Base-by-base conservation (phyloP, 331 rosid species). In the Malus hybrid region DNA sequence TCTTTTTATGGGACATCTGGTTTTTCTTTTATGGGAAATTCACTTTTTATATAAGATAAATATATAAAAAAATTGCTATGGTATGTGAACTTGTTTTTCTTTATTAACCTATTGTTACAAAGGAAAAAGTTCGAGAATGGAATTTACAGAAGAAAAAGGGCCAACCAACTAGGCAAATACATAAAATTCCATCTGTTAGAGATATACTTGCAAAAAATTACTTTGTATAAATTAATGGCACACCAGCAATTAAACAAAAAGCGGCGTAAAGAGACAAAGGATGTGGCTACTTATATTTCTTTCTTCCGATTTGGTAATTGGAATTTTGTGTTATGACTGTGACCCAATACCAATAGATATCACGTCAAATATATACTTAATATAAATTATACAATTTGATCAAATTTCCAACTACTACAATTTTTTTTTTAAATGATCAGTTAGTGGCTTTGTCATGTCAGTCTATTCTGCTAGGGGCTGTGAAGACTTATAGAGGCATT, bases 401-500 rank as follows among this genome's bases (percentile, higher is more conserved):
- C 12, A 39, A 39, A 39, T 39, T 2, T 12, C 46, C 9, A 39
- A 39, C 46, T 39, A 30, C 33, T 30, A 9, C 46, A 36, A 36
- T 2, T 36, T 36, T 36, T 36, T 8, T 36, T 36, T 8, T 9
- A 32, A 32, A 0, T 1, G 11, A 9, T 0, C 4, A 8, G 12
- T 39, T 39, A 0, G 12, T 39, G 12, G 12, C 0, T 39, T 39
- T 0, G 4, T 39, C 11, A 2, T 9, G 44, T 0, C 3, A 39
- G 3, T 39, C 3, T 8, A 36, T 2, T 36, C 1, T 36, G 3
- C 2, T 2, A 0, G 3, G 11, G 3, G 46, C 1, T 39, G 1
- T 0, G 4, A 39, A 39, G 46, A 39, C 46, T 39, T 39, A 39
- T 39, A 0, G 46, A 39, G 1, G 0, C 0, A 39, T 39, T 39